Base-by-base conservation (phyloP, 108 stramenopile genomes). In the Aurantiochytrium sp. region DNA sequence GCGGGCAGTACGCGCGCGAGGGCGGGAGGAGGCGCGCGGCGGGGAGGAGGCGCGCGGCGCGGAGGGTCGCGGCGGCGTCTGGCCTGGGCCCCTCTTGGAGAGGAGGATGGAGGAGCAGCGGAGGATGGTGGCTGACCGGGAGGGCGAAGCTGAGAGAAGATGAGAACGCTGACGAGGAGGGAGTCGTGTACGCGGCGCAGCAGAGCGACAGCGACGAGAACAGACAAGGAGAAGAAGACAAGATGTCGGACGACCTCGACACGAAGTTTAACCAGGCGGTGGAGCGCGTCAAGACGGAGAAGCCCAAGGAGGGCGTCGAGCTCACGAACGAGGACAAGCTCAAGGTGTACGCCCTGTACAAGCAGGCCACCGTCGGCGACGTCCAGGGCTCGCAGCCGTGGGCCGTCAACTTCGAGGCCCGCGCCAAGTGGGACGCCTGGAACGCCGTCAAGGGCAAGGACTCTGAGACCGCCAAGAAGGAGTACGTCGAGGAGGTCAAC, bases 401-500 rank as follows among this genome's bases (percentile, higher is more conserved):
- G 87, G 87, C 87, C 60, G 59, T 88, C 43, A 35, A 88, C 23
- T 6, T 88, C 10, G 59, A 87, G 59, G 60, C 58, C 16, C 58
- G 87, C 28, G 87, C 87, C 19, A 88, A 88, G 60, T 88, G 88
- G 88, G n/a, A 88, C 49, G 88, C 88, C 10, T 88, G 88, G 88
- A 45, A 60, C 60, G 5, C 29, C 12, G 49, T 47, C 88, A 88
- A 88, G 88, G 88, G 88, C 88, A 88, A 23, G 88, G 44, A 44
- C 35, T 69, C 42, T 4, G 60, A 44, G 59, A 53, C 28, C 12
- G 88, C 88, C 44, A 88, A 44, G 58, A 44, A 44, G 60, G 60
- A 47, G 58, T 88, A 88, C 88, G 53, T 88, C 88, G 88, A 59
- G 60, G 88, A 88, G 88, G 88, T 88, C 60, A 60, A 88, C 60